Evolutionary conservation across 2,329 filamentous ascomycete genomes (phyloP).

Genomic region (Penicillium sp.): DNA sequence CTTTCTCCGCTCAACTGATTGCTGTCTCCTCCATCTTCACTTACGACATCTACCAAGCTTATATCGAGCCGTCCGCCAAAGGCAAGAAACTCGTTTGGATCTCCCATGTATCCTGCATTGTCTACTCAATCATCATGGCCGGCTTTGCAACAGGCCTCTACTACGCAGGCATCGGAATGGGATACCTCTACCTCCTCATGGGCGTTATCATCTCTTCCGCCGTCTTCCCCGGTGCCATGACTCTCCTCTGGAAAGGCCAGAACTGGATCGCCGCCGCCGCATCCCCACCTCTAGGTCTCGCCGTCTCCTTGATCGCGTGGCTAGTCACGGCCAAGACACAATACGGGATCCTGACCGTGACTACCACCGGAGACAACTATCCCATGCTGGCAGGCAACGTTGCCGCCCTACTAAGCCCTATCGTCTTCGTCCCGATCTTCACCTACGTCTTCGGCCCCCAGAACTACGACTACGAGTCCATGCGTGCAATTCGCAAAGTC

Average conservation of each 20-base stretch:
- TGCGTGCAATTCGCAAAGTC: conserved; percentile 73
- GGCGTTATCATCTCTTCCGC: conserved; percentile 84
- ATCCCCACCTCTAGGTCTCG: conserved; percentile 67
- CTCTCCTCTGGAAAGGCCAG: conserved; percentile 77
- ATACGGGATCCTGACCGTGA: conserved; percentile 67
- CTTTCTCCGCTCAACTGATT: conserved; percentile 79
- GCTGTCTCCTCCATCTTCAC: conserved; percentile 85
- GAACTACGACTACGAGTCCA: conserved; percentile 82
- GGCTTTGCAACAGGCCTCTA: conserved; percentile 72
- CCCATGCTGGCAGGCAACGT: conserved; percentile 89
- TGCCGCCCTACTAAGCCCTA: conserved; percentile 71
- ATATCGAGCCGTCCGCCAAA: conserved; percentile 73
- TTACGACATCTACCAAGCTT: conserved; percentile 85
- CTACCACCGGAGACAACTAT: conserved; percentile 76
- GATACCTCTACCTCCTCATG: conserved; percentile 87
- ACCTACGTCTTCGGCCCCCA: conserved; percentile 68
- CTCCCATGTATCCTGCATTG: conserved; percentile 69
- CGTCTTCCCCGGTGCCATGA: conserved; percentile 77
- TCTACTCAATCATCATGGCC: conserved; percentile 75
- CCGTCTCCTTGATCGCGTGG: conserved; percentile 70
- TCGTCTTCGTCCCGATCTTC: conserved; percentile 72
- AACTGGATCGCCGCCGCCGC: conserved; percentile 71
- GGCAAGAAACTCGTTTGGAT: conserved; percentile 77
- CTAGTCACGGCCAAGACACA: conserved; percentile 71
- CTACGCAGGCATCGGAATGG: conserved; percentile 78